A percentile compares a stretch with the other conserved stretches of the same genome.
These are phyloP conservation scores for Vanilla planifolia DNA, from an alignment of 106 monocot species.

Conservation along the genomic window DNA sequence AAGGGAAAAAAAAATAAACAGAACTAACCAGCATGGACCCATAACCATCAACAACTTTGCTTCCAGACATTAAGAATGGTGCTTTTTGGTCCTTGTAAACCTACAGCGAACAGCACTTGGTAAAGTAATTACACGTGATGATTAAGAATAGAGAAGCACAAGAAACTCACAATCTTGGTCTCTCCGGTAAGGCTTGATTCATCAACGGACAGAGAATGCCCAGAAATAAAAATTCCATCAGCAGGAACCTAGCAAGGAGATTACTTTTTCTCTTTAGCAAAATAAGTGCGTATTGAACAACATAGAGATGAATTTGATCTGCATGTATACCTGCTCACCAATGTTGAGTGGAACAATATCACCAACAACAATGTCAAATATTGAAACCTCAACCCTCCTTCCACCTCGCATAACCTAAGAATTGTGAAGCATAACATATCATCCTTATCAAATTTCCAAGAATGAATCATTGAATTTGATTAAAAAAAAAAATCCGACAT, in stretches of 20 bases:
- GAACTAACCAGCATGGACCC: conserved; percentile 80
- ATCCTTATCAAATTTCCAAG: not conserved
- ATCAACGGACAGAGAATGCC: conserved; percentile 77
- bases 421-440: not conserved
- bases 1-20: too few species aligned
- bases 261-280: not conserved
- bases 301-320: not conserved
- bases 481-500: not conserved
- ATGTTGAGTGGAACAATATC: conserved; percentile 64
- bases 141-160: conserved; percentile 1
- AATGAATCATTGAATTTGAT: not conserved
- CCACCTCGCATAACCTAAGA: conserved; percentile 14
- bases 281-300: not conserved
- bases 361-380: conserved; percentile 74
- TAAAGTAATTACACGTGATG: not conserved
- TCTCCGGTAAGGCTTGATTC: conserved; percentile 99
- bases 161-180: conserved; percentile 64
- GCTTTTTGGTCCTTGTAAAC: conserved; percentile 60
- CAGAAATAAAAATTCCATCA: conserved; percentile 72
- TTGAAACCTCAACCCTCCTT: conserved; percentile 50
- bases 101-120: conserved; percentile 16
- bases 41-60: conserved; percentile 90
- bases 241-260: conserved; percentile 64
- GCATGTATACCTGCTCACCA: conserved; percentile 69
- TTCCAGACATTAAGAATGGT: conserved; percentile 90